Base-by-base conservation (phyloP, 495 filamentous ascomycete species). In the Neohortaea acidophila region DNA sequence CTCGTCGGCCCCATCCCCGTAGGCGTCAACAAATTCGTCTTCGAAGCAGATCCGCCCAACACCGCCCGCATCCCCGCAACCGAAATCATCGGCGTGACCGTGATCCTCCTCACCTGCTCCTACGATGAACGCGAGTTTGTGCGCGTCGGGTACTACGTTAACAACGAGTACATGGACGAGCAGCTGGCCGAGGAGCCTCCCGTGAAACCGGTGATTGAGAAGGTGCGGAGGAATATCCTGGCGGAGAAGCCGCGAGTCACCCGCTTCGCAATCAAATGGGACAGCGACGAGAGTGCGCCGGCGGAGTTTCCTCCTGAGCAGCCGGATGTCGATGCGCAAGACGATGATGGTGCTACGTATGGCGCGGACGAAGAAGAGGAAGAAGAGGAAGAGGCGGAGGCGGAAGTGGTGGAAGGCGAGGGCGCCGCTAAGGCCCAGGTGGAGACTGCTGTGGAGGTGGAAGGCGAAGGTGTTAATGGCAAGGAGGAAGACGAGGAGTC, bases 231-330 rank as follows among this genome's bases (percentile, higher is more conserved):
- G 38, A 94, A 87, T 49, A 79, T 97, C 20, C 71, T 97, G 21
- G 86, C 89, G 1, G 86, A 94, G 63, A 97, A 97, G 72, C 89
- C 89, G 2, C 70, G 89, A 55, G 89, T 97, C 14, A 97, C 89
- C 23, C 71, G 89, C 37, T 97, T 97, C 51, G 84, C 85, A n/a
- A 97, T 97, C 62, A 96, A 96, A 63, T 97, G 89, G 89, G 89
- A 97, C 55, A 81, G 81, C 11, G 89, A 97, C 55, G 86, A 85
- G 40, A 89, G 84, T 58, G 89, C 91, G 17, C 89, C 89, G 2
- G 72, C 91, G 33, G 86, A 96, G 62, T 96, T 83, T 59, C 89
- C 89, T 7, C 89, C 89, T 36, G 89, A 96, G 55, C 89, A 97
- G 62, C 86, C 91, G 15, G 91, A 96, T 54, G 89, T 84, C 33